A percentile compares a stretch with the other conserved stretches of the same genome.
Conservation (phyloP, 148 eudicot species). For the Pouteria glomerata region DNA sequence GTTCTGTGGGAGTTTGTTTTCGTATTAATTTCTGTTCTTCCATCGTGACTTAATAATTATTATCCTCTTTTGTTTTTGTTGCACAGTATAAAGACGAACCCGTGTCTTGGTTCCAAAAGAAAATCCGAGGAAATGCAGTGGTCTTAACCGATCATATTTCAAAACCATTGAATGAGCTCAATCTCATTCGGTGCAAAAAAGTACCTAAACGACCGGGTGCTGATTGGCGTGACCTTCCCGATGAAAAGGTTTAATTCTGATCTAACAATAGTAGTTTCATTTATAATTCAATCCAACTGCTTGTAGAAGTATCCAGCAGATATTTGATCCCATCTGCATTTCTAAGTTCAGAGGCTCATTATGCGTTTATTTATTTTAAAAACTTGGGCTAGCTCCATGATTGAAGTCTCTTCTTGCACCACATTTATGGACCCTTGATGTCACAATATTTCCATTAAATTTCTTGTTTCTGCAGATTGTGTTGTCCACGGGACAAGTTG, state of each 20-base stretch:
- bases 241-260: constrained; percentile 64
- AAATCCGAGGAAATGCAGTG: constrained; percentile 55
- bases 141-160: constrained; percentile 75
- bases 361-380: no score
- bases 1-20: neutral
- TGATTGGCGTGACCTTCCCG: constrained; percentile 98
- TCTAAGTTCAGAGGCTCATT: neutral
- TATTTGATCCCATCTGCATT: neutral
- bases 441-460: neutral
- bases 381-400: no score
- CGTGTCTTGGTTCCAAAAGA: constrained; percentile 88
- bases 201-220: constrained; percentile 62
- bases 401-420: no score
- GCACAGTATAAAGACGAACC: constrained; percentile 79
- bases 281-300: neutral
- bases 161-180: constrained; percentile 88
- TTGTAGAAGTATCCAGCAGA: neutral
- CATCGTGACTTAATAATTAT: neutral
- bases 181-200: constrained; percentile 26
- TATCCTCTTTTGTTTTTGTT: constrained; percentile 7
- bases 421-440: no score
- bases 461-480: constrained; percentile 45
- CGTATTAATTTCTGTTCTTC: neutral
- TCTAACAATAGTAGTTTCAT: neutral
- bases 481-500: constrained; percentile 80